Evolutionary conservation across 441 rosid species (phyloP).

Genomic region (Jatropha podagrica): DNA sequence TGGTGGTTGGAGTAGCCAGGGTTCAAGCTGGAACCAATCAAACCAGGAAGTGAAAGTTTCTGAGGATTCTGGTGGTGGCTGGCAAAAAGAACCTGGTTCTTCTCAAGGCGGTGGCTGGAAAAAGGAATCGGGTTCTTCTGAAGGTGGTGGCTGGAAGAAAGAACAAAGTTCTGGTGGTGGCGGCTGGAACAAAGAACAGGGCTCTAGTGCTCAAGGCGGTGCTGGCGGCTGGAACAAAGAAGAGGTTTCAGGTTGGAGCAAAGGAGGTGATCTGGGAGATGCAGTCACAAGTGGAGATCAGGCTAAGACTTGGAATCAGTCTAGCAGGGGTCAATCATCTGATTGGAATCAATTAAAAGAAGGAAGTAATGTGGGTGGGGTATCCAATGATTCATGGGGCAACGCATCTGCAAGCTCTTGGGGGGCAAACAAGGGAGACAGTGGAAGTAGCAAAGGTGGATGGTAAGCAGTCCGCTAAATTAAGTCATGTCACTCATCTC

Average conservation of each 20-base stretch:
- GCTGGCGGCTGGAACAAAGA: slow-evolving; percentile 20
- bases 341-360: slow-evolving; percentile 28
- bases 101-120: slow-evolving; percentile 17
- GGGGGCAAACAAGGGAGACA: slow-evolving; percentile 30
- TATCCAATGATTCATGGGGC: slow-evolving; percentile 27
- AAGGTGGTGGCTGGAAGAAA: slow-evolving; percentile 26
- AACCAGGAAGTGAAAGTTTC: neutral
- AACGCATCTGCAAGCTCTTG: slow-evolving; percentile 33
- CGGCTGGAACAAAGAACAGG: slow-evolving; percentile 22
- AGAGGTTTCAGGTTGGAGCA: slow-evolving; percentile 19
- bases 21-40: slow-evolving; percentile 21
- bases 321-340: slow-evolving; percentile 31
- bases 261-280: slow-evolving; percentile 27
- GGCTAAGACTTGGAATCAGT: slow-evolving; percentile 20
- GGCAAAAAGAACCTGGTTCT: slow-evolving; percentile 25
- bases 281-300: slow-evolving; percentile 21
- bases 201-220: slow-evolving; percentile 15
- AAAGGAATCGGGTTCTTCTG: slow-evolving; percentile 2
- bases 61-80: slow-evolving; percentile 16
- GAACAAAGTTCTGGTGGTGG: neutral
- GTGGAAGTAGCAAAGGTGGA: neutral
- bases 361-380: slow-evolving; percentile 21
- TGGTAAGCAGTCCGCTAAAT: neutral
- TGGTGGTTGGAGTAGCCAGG: slow-evolving; percentile 25
- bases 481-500: neutral